Base-by-base conservation (phyloP, 257 asterid species). In the Orobanche coerulescens region DNA sequence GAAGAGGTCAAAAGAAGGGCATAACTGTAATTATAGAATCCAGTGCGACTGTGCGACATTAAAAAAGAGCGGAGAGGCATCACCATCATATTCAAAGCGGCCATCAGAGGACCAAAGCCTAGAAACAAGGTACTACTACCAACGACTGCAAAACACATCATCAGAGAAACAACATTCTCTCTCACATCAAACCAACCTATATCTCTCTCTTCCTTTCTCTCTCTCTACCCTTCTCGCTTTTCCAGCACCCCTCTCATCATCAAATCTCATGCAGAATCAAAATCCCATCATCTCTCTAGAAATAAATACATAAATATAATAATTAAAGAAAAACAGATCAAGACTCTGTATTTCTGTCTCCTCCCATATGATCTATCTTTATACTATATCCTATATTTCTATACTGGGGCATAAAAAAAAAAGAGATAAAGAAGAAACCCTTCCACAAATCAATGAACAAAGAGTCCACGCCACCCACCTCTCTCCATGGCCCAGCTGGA, bases 401-500 rank as follows among this genome's bases (percentile, higher is more conserved):
- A 36, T 2, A 36, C 1, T 2, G 42, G 6, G 6, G 7, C 36
- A 5, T 36, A 11, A 36, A 36, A 36, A 9, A 11, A 36, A 7
- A 36, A 36, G 9, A 36, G 5, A 30, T 2, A 30, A 30, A 30
- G 36, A 6, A 1, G 36, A 2, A 30, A 30, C n/a, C n/a, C n/a
- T 4, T 30, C 36, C 6, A 30, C 36, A 30, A 30, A 4, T 9
- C 4, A 30, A 30, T 4, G 4, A n/a, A 42, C 20, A 42, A 1
- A 4, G 19, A 0, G 0, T 6, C 4, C 49, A 10, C 15, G 2
- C 19, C 19, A 13, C 20, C 16, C 20, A 13, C 20, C 48, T 42
- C 49, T 42, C 49, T 13, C 20, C 18, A 42, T 70, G 86, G 86
- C 77, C 83, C 79, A 77, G 79, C 75, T 81, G 75, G 86, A 77